phyloP scores from a whole-genome alignment of 306 rosid genomes.

The Styphnolobium japonicum region DNA sequence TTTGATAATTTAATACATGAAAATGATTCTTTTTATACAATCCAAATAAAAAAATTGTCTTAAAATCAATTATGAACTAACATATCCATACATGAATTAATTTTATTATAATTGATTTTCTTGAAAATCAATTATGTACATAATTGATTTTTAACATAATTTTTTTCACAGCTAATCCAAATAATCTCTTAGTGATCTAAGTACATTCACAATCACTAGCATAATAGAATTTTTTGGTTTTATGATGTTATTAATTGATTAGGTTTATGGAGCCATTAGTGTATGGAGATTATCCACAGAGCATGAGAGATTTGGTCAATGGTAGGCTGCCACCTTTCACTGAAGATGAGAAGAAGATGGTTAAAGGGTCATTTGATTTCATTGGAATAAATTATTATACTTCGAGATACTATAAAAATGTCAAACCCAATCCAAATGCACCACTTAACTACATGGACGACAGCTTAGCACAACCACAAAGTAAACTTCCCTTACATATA shows the following conservation, averaged over 20 bases:
- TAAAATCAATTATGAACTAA: too few species aligned
- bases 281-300: slow-evolving; percentile 14
- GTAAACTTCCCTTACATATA: background rate
- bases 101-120: too few species aligned
- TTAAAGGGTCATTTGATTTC: slow-evolving; percentile 32
- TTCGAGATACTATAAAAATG: background rate
- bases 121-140: too few species aligned
- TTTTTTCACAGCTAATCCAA: too few species aligned
- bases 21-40: too few species aligned
- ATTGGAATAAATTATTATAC: slow-evolving; percentile 40
- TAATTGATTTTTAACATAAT: too few species aligned
- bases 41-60: too few species aligned
- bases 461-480: background rate
- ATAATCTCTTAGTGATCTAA: too few species aligned
- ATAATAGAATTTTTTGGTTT: background rate
- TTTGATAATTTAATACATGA: too few species aligned
- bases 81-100: too few species aligned
- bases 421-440: background rate
- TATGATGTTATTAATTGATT: background rate
- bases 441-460: background rate
- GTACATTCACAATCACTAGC: background rate
- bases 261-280: slow-evolving; percentile 32
- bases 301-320: slow-evolving; percentile 19
- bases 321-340: background rate
- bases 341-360: slow-evolving; percentile 8